A percentile compares a stretch with the other conserved stretches of the same genome.
Conservation (phyloP, 345 rosid genomes). For the Aegle marmelos region DNA sequence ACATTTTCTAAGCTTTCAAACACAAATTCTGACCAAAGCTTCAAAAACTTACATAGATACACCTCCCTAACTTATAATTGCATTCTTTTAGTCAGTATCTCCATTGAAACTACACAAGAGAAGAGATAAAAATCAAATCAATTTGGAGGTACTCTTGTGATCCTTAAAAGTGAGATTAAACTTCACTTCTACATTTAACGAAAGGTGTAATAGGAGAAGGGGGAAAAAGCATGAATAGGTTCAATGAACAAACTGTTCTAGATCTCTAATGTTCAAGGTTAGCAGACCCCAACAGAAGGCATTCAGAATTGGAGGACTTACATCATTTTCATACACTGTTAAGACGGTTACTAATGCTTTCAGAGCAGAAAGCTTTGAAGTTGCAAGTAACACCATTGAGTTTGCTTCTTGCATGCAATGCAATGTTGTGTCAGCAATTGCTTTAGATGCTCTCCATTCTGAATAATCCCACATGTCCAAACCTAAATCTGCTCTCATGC, state of each 20-base stretch:
- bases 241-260: background rate
- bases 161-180: background rate
- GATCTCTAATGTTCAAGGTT: slow-evolving; percentile 2
- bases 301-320: slow-evolving; percentile 43
- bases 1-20: background rate
- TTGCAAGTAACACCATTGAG: slow-evolving; percentile 59
- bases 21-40: background rate
- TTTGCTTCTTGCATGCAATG: slow-evolving; percentile 60
- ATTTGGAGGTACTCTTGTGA: background rate
- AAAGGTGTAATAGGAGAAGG: background rate
- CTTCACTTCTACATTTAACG: background rate
- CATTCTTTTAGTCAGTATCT: background rate
- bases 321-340: slow-evolving; percentile 55
- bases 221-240: background rate
- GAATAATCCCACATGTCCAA: slow-evolving; percentile 71
- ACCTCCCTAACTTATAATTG: background rate
- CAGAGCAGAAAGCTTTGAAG: slow-evolving; percentile 61
- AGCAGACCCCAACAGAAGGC: background rate
- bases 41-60: background rate
- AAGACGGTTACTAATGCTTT: slow-evolving; percentile 58
- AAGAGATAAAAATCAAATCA: background rate
- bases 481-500: slow-evolving; percentile 50
- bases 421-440: slow-evolving; percentile 59
- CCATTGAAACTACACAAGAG: background rate
- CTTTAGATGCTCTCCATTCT: slow-evolving; percentile 72